Percentiles rank a stretch among this genome's conserved stretches.
phyloP scores from a whole-genome alignment of 148 eudicot species.

The Camellia lanceoleosa region DNA sequence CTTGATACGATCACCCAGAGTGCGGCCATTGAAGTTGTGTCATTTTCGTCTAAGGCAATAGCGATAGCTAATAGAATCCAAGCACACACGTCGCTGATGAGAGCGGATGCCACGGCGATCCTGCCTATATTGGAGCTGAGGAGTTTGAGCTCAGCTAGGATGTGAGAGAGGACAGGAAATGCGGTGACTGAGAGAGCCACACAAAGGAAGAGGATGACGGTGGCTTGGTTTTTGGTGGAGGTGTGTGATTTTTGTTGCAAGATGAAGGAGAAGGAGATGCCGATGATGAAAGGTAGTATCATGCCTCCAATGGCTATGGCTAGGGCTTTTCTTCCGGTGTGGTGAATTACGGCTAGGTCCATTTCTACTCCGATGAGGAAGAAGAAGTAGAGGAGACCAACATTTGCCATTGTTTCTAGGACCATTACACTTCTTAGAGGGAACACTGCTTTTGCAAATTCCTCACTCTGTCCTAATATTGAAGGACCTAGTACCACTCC shows the following conservation, averaged over 20 bases:
- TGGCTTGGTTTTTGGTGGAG: constrained; percentile 19
- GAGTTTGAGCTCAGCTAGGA: constrained; percentile 70
- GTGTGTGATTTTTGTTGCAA: constrained; percentile 4
- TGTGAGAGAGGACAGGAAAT: constrained; percentile 64
- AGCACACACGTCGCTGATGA: constrained; percentile 58
- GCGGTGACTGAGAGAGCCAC: constrained; percentile 65
- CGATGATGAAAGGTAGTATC: constrained; percentile 49
- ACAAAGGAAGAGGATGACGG: constrained; percentile 52
- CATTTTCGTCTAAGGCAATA: constrained; percentile 50
- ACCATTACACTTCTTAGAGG: constrained; percentile 65
- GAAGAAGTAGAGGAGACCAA: constrained; percentile 63
- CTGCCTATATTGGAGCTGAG: constrained; percentile 55
- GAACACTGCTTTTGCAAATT: constrained; percentile 36
- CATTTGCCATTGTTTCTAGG: constrained; percentile 65
- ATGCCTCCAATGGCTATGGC: constrained; percentile 59
- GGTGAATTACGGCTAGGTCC: constrained; percentile 43
- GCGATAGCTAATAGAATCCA: constrained; percentile 64
- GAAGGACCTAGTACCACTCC: constrained; percentile 71
- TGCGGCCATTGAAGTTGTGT: constrained; percentile 30
- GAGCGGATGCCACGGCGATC: constrained; percentile 65
- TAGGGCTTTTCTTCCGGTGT: constrained; percentile 50
- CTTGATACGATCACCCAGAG: constrained; percentile 53
- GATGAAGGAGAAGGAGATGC: constrained; percentile 39
- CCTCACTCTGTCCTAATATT: constrained; percentile 33
- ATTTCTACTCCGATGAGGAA: constrained; percentile 66